These are phyloP conservation scores for Aspergillus carlsbadensis DNA, from an alignment of 495 filamentous ascomycete genomes.

Conservation along the genomic window DNA sequence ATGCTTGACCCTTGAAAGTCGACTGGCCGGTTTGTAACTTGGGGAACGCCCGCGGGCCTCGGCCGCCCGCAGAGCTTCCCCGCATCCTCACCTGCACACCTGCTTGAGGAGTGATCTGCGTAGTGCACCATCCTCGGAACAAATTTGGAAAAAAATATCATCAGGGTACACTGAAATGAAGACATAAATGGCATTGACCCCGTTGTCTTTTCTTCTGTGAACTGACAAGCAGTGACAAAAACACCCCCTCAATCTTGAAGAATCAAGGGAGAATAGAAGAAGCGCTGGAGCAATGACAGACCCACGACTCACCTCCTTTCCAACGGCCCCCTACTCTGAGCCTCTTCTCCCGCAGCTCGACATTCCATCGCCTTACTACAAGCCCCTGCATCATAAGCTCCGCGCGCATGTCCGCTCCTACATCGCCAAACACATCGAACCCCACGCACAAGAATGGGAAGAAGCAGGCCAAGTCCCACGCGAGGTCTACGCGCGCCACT, in stretches of 20 bases:
- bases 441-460: slow-evolving; percentile 51
- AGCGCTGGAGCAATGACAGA: slow-evolving; percentile 21
- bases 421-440: slow-evolving; percentile 42
- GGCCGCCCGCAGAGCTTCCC: slow-evolving; percentile 12
- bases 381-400: slow-evolving; percentile 43
- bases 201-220: too few relatives aligned
- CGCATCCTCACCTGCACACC: slow-evolving; percentile 4
- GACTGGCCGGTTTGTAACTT: background rate
- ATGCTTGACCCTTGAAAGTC: too few relatives aligned
- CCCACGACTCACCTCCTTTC: slow-evolving; percentile 17
- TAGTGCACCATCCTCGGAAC: too few relatives aligned
- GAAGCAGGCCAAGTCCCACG: slow-evolving; percentile 43
- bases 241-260: too few relatives aligned
- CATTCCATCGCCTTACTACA: slow-evolving; percentile 47
- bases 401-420: slow-evolving; percentile 46
- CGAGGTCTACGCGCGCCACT: slow-evolving; percentile 34
- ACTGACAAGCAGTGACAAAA: too few relatives aligned
- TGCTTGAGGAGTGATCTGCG: too few relatives aligned
- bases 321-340: slow-evolving; percentile 42
- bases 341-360: slow-evolving; percentile 41
- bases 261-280: background rate
- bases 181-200: too few relatives aligned
- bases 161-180: too few relatives aligned
- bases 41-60: slow-evolving; percentile 14
- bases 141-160: too few relatives aligned